A percentile compares a stretch with the other conserved stretches of the same genome.
Evolutionary conservation across 805 yeast species (phyloP).

Genomic region (Wickerhamiella spandovensis): DNA sequence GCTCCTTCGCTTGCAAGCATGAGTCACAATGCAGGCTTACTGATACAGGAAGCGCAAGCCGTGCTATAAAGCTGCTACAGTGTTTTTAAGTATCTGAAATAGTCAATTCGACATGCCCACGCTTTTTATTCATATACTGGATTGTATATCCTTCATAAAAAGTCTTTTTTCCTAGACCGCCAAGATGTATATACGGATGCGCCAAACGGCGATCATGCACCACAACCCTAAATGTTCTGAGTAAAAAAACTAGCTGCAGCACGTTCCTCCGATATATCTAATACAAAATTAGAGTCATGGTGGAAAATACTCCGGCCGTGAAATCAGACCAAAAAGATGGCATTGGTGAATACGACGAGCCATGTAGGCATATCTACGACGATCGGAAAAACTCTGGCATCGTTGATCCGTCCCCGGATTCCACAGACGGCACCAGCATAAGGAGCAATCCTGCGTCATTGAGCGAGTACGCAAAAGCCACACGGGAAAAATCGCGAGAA

Average conservation of each 20-base stretch:
- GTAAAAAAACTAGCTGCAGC: background rate
- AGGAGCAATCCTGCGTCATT: background rate
- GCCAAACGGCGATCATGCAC: background rate
- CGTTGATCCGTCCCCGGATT: too few relatives aligned
- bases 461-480: background rate
- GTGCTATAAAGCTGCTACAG: too few relatives aligned
- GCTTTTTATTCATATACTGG: too few relatives aligned
- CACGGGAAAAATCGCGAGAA: background rate
- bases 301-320: background rate
- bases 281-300: background rate
- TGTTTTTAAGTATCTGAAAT: too few relatives aligned
- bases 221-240: background rate
- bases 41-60: background rate
- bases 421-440: background rate
- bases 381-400: background rate
- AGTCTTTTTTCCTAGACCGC: too few relatives aligned
- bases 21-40: background rate
- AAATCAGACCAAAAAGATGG: background rate
- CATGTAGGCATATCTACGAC: background rate
- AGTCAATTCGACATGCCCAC: too few relatives aligned
- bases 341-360: background rate
- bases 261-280: background rate
- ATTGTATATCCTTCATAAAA: too few relatives aligned
- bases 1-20: too few relatives aligned
- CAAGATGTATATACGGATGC: too few relatives aligned